Base-by-base conservation (phyloP, 2,329 filamentous ascomycete species). In the Xylaria sp. region DNA sequence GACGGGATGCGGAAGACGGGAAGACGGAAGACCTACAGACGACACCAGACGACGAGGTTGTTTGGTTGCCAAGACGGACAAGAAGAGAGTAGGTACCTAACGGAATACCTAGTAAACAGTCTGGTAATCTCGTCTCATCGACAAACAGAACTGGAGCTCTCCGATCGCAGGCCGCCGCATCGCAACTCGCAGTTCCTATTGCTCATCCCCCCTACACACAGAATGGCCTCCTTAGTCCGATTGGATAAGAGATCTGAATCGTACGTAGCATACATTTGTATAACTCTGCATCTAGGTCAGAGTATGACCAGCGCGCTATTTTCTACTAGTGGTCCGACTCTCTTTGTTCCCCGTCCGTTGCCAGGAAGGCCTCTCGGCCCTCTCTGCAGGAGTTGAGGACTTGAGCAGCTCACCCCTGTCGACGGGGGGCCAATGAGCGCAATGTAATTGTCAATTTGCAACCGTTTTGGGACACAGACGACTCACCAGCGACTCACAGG, bases 401-500 rank as follows among this genome's bases (percentile, higher is more conserved):
- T 23, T 23, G 42, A 46, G 10, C 42, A 46, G 5, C 42, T 13
- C 5, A 6, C 42, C 67, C 68, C 60, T 66, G 64, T 60, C 60
- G n/a, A 13, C 5, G 7, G 16, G 1, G 1, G 52, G 34, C 71
- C 71, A 72, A 72, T 72, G 61, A 72, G 59, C 37, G 59, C 53
- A 65, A 62, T 57, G 64, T 13, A 63, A 70, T 72, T 71, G 64
- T 64, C 61, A 68, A 70, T 67, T 63, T 64, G 57, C 63, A 68
- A 63, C 63, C 62, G 65, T 54, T 64, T 65, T 58, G 52, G 62
- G 63, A 59, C 55, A 63, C 61, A 62, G 58, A 62, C 58, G 64
- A 68, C 66, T 68, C 69, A 9, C 37, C 11, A 10, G 23, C 23
- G 23, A 30, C 23, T 30, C 23, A 30, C 23, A 30, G 23, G 23